These are phyloP conservation scores for Scedosporium boydii DNA, from an alignment of 2,329 filamentous ascomycete genomes.

Conservation along the genomic window DNA sequence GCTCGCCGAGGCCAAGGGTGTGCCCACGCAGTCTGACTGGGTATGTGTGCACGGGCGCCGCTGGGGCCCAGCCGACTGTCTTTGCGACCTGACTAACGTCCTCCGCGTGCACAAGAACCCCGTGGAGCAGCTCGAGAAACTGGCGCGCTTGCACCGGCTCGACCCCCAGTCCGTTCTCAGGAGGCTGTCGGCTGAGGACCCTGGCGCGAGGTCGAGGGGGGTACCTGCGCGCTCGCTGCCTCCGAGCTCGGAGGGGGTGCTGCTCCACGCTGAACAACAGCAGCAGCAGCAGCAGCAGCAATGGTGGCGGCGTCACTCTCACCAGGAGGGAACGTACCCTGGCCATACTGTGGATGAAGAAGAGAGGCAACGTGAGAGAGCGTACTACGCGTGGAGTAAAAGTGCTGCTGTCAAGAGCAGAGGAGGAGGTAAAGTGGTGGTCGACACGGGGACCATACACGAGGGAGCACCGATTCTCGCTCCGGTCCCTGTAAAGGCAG, in stretches of 20 bases:
- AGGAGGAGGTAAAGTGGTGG: not conserved
- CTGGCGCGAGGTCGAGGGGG: slow-evolving; percentile 35
- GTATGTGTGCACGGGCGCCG: slow-evolving; percentile 62
- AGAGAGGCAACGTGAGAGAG: not conserved
- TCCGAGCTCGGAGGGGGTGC: slow-evolving; percentile 37
- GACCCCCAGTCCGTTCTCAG: slow-evolving; percentile 32
- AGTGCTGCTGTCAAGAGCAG: not conserved
- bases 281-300: slow-evolving; percentile 6
- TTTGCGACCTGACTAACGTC: slow-evolving; percentile 47
- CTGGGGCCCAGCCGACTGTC: slow-evolving; percentile 42
- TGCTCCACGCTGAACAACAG: slow-evolving; percentile 5
- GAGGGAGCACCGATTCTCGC: not conserved
- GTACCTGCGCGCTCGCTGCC: slow-evolving; percentile 41
- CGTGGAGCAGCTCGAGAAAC: slow-evolving; percentile 56
- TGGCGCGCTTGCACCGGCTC: slow-evolving; percentile 57
- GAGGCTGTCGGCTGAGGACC: slow-evolving; percentile 14
- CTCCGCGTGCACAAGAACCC: slow-evolving; percentile 54
- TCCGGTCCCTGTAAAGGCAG: not conserved
- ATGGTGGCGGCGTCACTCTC: not conserved
- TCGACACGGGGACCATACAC: not conserved
- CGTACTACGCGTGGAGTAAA: not conserved
- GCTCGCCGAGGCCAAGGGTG: slow-evolving; percentile 69
- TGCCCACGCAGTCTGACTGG: slow-evolving; percentile 85
- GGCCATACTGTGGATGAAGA: not conserved
- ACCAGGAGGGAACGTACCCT: not conserved